These are phyloP conservation scores for Letharia lupina DNA, from an alignment of 495 filamentous ascomycete species.

Conservation along the genomic window DNA sequence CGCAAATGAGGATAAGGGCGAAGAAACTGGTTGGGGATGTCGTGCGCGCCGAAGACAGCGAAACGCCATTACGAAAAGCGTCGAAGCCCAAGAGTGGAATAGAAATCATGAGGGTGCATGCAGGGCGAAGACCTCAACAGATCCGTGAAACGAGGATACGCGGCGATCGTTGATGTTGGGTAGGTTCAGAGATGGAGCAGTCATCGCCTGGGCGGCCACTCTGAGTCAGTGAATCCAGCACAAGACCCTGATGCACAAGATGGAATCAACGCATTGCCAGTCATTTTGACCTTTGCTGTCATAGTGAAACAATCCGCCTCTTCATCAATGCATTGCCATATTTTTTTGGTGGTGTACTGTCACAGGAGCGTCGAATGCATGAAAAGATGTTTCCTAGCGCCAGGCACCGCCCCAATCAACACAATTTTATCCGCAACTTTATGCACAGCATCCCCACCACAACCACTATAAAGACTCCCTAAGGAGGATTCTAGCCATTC, in stretches of 20 bases:
- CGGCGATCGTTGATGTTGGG: slow-evolving; percentile 4
- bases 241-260: neutral
- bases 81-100: slow-evolving; percentile 15
- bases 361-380: neutral
- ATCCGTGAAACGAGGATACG: neutral
- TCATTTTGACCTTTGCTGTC: neutral
- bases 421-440: neutral
- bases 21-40: neutral
- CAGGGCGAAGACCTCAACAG: neutral
- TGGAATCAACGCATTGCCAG: neutral
- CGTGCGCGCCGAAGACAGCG: slow-evolving; percentile 5
- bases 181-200: slow-evolving; percentile 3
- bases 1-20: neutral
- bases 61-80: slow-evolving; percentile 1
- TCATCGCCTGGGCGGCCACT: neutral
- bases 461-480: neutral
- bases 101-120: neutral
- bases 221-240: neutral
- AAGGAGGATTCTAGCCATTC: slow-evolving; percentile 1
- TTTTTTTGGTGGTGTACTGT: neutral
- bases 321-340: neutral
- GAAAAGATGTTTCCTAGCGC: neutral
- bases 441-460: slow-evolving; percentile 8
- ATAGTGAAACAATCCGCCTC: neutral
- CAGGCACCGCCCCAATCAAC: slow-evolving; percentile 4